These are phyloP conservation scores for Pseudogymnoascus verrucosus DNA, from an alignment of 2,329 filamentous ascomycete species.

Conservation along the genomic window DNA sequence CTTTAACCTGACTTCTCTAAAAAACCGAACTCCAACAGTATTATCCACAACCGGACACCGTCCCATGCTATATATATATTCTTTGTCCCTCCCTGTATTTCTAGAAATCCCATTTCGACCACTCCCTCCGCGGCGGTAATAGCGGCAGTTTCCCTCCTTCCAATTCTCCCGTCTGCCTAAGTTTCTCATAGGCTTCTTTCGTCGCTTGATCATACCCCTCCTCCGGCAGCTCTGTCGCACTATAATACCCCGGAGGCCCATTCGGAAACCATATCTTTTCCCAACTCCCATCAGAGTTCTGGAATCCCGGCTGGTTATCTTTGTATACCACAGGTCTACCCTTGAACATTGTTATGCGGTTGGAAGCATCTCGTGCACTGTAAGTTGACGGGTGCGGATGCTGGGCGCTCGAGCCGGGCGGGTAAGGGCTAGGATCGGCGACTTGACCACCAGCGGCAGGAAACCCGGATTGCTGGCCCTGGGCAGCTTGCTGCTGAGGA, in stretches of 20 bases:
- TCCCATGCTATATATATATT: constrained; percentile 3
- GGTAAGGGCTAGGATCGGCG: constrained; percentile 6
- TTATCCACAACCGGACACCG: constrained; percentile 1
- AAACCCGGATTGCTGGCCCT: neutral
- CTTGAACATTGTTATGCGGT: constrained; percentile 51
- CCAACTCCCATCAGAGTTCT: constrained; percentile 45
- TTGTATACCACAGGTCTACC: constrained; percentile 55
- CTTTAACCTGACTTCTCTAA: neutral
- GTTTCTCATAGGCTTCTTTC: constrained; percentile 54
- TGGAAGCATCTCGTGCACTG: constrained; percentile 13
- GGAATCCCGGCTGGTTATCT: constrained; percentile 38
- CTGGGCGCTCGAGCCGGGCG: neutral
- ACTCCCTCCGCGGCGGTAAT: constrained; percentile 70
- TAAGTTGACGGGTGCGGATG: constrained; percentile 18
- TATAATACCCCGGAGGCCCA: constrained; percentile 56
- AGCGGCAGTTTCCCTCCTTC: constrained; percentile 64
- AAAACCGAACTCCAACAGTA: constrained; percentile 7
- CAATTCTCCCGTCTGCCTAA: constrained; percentile 60
- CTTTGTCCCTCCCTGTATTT: neutral
- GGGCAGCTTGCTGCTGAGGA: constrained; percentile 13
- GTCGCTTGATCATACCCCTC: constrained; percentile 52
- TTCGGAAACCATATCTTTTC: constrained; percentile 66
- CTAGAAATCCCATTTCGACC: constrained; percentile 65
- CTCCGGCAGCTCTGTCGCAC: constrained; percentile 52
- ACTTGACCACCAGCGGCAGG: neutral